Percentiles rank a stretch among this genome's conserved stretches.
Evolutionary conservation across 23 red algal genomes (phyloP).

Genomic region (Porphyridium purpureum): DNA sequence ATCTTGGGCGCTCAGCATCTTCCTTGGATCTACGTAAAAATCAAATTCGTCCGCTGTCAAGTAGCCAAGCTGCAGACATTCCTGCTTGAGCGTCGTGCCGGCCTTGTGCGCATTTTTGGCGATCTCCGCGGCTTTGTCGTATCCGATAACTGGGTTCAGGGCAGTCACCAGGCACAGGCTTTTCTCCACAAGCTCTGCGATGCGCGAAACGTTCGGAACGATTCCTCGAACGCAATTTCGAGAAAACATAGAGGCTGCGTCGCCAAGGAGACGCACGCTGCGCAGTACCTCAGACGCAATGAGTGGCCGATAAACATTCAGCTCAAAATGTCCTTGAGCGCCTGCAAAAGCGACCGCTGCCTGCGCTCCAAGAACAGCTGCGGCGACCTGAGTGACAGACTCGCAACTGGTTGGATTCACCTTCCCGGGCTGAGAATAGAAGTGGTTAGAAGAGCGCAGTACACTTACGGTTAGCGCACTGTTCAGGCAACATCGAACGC

Average conservation of each 20-base stretch:
- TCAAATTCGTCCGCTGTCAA: conserved; percentile 69
- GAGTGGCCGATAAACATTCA: conserved; percentile 95
- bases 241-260: conserved; percentile 50
- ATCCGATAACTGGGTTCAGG: conserved; percentile 91
- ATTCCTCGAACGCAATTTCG: conserved; percentile 60
- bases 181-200: conserved; percentile 46
- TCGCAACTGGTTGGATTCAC: conserved; percentile 98
- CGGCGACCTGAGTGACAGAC: conserved; percentile 83
- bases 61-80: conserved; percentile 31
- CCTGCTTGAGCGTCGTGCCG: conserved; percentile 37
- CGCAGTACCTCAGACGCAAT: conserved; percentile 82
- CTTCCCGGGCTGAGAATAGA: too few species aligned
- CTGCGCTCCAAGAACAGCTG: conserved; percentile 83
- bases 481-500: too few species aligned
- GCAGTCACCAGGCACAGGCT: conserved; percentile 92
- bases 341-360: conserved; percentile 80
- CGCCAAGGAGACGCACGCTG: conserved; percentile 51
- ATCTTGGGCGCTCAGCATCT: conserved; percentile 81
- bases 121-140: conserved; percentile 95
- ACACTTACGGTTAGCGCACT: too few species aligned
- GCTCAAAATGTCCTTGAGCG: conserved; percentile 84
- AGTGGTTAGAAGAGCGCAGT: too few species aligned
- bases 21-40: conserved; percentile 52
- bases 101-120: conserved; percentile 91
- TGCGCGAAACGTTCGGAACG: conserved; percentile 36